These are phyloP conservation scores for Hortiboletus rubellus DNA, from an alignment of 1,284 basidiomycete genomes.

Conservation along the genomic window DNA sequence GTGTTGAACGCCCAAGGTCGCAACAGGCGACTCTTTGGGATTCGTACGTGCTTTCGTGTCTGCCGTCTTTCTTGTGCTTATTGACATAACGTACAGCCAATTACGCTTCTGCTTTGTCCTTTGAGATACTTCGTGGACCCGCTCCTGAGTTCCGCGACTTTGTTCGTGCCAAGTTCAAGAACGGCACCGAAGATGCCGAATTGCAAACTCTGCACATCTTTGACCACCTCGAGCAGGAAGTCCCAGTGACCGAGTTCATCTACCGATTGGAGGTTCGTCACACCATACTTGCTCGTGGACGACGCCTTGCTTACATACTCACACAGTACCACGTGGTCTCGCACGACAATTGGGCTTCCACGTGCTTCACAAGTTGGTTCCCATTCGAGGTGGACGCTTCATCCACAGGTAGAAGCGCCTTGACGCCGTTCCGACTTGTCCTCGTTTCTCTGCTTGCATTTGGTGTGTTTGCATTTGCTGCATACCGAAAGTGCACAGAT, in stretches of 20 bases:
- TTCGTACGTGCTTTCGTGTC: constrained; percentile 50
- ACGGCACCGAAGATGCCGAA: constrained; percentile 60
- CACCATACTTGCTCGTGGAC: neutral
- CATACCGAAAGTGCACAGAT: constrained; percentile 16
- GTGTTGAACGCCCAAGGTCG: constrained; percentile 59
- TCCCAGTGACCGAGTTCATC: constrained; percentile 76
- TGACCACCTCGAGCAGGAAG: constrained; percentile 56
- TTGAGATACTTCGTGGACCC: constrained; percentile 73
- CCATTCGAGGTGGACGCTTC: constrained; percentile 32
- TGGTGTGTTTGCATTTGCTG: constrained; percentile 34
- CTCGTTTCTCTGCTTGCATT: constrained; percentile 44
- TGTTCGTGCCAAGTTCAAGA: constrained; percentile 82
- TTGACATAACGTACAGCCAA: constrained; percentile 50
- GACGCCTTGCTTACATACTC: neutral
- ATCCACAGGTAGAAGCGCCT: constrained; percentile 20
- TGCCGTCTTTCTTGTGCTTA: neutral
- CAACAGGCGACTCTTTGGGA: constrained; percentile 56
- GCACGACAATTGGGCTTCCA: constrained; percentile 62
- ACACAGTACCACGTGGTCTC: constrained; percentile 59
- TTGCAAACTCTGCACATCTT: constrained; percentile 65
- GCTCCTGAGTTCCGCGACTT: constrained; percentile 76
- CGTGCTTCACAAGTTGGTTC: constrained; percentile 46
- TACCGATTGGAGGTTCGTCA: constrained; percentile 64
- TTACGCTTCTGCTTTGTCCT: constrained; percentile 73
- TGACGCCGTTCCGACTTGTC: constrained; percentile 36